Conservation (phyloP, 176 grass and related monocot genomes). For the Eremochloa ophiuroides region DNA sequence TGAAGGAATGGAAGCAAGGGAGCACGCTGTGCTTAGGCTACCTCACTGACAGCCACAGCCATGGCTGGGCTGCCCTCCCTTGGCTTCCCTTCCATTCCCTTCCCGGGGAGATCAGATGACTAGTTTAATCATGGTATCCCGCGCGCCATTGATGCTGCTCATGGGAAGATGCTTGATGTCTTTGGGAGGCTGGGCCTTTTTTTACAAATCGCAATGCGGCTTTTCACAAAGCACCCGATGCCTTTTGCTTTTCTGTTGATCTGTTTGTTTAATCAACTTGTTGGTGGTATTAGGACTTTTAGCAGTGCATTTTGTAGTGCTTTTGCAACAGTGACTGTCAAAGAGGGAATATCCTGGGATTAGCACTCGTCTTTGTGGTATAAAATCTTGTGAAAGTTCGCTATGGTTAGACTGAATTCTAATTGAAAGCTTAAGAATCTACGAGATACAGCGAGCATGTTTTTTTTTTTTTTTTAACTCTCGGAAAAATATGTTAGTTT, state of each 20-base stretch:
- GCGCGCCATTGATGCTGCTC: neutral
- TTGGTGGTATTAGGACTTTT: neutral
- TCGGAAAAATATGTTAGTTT: neutral
- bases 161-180: neutral
- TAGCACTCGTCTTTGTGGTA: constrained; percentile 6
- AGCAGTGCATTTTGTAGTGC: neutral
- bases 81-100: too few species aligned
- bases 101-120: neutral
- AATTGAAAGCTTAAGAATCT: too few species aligned
- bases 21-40: constrained; percentile 22
- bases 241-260: neutral
- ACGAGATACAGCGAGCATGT: neutral
- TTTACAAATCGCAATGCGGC: neutral
- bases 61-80: neutral
- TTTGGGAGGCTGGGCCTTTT: neutral
- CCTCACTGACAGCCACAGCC: neutral
- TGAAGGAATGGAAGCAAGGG: constrained; percentile 31
- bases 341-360: constrained; percentile 24
- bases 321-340: constrained; percentile 4
- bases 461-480: neutral
- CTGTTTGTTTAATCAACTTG: constrained; percentile 25
- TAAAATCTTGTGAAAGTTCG: neutral
- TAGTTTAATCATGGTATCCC: neutral
- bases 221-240: constrained; percentile 16
- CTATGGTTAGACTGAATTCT: neutral